Base-by-base conservation (phyloP, 371 early-diverging fungal species). In the Zychaea mexicana region DNA sequence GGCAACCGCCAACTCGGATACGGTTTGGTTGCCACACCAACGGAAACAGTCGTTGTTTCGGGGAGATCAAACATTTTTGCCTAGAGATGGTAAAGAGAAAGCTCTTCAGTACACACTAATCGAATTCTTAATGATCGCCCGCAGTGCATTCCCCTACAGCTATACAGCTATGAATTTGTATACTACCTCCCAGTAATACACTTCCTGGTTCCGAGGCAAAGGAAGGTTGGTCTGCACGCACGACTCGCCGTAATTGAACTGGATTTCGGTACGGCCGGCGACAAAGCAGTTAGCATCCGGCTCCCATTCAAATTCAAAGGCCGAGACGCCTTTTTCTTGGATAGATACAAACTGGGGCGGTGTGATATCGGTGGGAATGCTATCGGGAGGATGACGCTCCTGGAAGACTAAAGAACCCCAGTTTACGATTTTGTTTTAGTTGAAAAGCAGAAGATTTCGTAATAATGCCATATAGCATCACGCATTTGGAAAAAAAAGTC, bases 181-280 rank as follows among this genome's bases (percentile, higher is more conserved):
- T 21, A 21, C 39, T 70, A 73, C 73, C 69, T 89, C 91, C 85
- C 88, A 90, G 57, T 90, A 90, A 67, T 88, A 88, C 0, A 89
- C 87, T 58, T 90, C 89, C 78, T 91, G 91, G 28, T 84, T 79
- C 66, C 86, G 87, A 27, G 94, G 92, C 45, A 93, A 66, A 4
- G 94, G 94, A 52, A 93, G 65, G 66, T 93, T 93, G 19, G 94
- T 91, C 68, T 91, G 92, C 42, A 92, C 86, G 65, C 87, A 90
- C 30, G 85, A 86, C 65, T 92, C 92, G 58, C 91, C 87, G 57
- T 90, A 83, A 62, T 73, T 82, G 73, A 87, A 92, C 62, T 86
- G 83, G 17, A 93, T 75, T 64, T 93, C 94, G 5, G 94, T 93
- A 66, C 91, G 79, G 56, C 85, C 90, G 47, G 90, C 85, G 6